These are phyloP conservation scores for Obelidium mucronatum DNA, from an alignment of 192 early-diverging fungal species.

Conservation along the genomic window DNA sequence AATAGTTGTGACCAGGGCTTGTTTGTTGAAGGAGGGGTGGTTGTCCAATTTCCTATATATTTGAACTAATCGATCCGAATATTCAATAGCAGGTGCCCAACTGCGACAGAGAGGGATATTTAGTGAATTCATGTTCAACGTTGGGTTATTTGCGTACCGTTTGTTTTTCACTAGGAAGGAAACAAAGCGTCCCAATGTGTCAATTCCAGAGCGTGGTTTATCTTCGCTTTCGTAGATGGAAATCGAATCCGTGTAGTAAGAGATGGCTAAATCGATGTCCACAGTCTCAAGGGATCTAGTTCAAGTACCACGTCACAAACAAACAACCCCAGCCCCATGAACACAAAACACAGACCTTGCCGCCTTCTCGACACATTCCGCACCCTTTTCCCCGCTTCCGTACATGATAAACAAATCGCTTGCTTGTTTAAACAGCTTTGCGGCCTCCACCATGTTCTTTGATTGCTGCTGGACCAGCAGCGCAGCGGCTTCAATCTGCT, in stretches of 20 bases:
- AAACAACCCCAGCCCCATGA: constrained; percentile 2
- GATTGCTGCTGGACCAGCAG: constrained; percentile 55
- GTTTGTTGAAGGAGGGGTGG: constrained; percentile 63
- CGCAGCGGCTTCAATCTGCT: constrained; percentile 76
- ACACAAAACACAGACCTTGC: constrained; percentile 63
- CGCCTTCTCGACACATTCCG: constrained; percentile 78
- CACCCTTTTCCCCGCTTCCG: constrained; percentile 73
- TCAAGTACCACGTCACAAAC: constrained; percentile 51
- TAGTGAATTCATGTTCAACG: constrained; percentile 2
- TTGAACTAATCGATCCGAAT: constrained; percentile 59
- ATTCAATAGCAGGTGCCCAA: constrained; percentile 65
- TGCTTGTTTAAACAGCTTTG: constrained; percentile 70
- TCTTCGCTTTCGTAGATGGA: constrained; percentile 79
- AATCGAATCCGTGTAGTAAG: constrained; percentile 70
- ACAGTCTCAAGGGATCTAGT: constrained; percentile 70
- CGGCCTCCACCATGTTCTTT: constrained; percentile 69
- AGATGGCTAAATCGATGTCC: constrained; percentile 65
- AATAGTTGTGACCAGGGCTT: constrained; percentile 69
- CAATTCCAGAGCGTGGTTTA: constrained; percentile 68
- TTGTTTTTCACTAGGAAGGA: constrained; percentile 61
- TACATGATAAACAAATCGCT: constrained; percentile 72
- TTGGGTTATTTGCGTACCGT: too few species aligned
- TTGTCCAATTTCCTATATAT: constrained; percentile 64
- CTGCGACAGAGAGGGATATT: constrained; percentile 64
- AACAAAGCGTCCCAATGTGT: constrained; percentile 72